A percentile compares a stretch with the other conserved stretches of the same genome.
phyloP scores from a whole-genome alignment of 352 stramenopile species.

The Phytophthora sojae region DNA sequence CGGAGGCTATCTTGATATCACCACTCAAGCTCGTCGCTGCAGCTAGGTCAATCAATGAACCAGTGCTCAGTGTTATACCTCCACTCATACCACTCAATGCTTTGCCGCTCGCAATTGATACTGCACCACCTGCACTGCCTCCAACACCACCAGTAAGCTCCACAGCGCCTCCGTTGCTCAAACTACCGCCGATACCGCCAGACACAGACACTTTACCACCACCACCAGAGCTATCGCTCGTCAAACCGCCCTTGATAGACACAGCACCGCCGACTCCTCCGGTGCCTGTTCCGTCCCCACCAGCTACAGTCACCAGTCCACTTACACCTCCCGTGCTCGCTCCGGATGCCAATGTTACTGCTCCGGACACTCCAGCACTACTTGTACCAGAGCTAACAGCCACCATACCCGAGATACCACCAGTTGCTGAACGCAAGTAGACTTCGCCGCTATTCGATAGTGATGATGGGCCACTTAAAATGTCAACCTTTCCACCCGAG shows the following conservation, averaged over 20 bases:
- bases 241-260: conserved; percentile 18
- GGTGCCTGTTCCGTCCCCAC: conserved; percentile 33
- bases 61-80: conserved; percentile 27
- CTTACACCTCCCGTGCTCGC: conserved; percentile 30
- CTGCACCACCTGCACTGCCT: conserved; percentile 34
- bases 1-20: conserved; percentile 39
- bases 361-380: conserved; percentile 31
- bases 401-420: conserved; percentile 27
- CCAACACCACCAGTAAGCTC: conserved; percentile 24
- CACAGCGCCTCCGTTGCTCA: conserved; percentile 9
- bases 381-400: conserved; percentile 24
- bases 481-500: conserved; percentile 41
- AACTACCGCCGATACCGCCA: conserved; percentile 11
- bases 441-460: conserved; percentile 45
- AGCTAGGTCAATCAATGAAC: conserved; percentile 6
- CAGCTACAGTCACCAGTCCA: conserved; percentile 44
- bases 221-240: background rate
- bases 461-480: conserved; percentile 39
- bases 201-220: conserved; percentile 10
- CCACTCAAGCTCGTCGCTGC: conserved; percentile 34
- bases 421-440: conserved; percentile 30
- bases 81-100: conserved; percentile 27
- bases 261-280: conserved; percentile 38
- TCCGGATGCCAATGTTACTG: conserved; percentile 45
- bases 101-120: conserved; percentile 38